Conservation (phyloP, 306 rosid genomes). For the Quercus aquifolioides region DNA sequence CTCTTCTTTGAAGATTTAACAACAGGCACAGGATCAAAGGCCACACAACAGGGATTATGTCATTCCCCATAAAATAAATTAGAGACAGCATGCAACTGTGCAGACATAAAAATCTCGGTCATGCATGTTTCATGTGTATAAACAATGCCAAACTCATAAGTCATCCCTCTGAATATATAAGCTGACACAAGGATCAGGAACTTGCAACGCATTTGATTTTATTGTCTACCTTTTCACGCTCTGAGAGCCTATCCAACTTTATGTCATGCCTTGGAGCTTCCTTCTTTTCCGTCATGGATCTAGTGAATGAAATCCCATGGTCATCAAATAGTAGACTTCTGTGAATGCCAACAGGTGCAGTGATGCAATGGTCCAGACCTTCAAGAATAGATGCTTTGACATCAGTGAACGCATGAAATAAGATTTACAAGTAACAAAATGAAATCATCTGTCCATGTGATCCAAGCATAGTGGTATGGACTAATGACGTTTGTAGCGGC, state of each 20-base stretch:
- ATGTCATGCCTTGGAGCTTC: conserved; percentile 45
- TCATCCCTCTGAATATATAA: conserved; percentile 7
- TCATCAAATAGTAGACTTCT: conserved; percentile 39
- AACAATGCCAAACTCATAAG: neutral
- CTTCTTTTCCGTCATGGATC: conserved; percentile 74
- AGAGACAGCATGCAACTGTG: neutral
- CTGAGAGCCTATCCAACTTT: conserved; percentile 64
- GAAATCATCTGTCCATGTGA: neutral
- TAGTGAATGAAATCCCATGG: conserved; percentile 37
- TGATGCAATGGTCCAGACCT: conserved; percentile 57
- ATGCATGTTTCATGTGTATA: neutral
- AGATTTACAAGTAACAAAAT: conserved; percentile 21
- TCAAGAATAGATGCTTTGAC: conserved; percentile 24
- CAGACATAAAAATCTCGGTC: neutral
- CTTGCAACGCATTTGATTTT: conserved; percentile 1
- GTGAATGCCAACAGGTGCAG: conserved; percentile 41
- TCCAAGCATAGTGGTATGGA: neutral
- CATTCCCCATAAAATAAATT: neutral
- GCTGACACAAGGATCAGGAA: conserved; percentile 5
- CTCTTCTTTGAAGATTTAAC: neutral
- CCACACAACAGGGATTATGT: neutral
- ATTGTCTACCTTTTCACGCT: conserved; percentile 62
- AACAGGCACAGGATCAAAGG: neutral
- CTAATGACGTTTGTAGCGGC: neutral
- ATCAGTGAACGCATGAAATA: conserved; percentile 26